Evolutionary conservation across 139 green algal genomes (phyloP).

Genomic region (Raphidocelis subcapitata): DNA sequence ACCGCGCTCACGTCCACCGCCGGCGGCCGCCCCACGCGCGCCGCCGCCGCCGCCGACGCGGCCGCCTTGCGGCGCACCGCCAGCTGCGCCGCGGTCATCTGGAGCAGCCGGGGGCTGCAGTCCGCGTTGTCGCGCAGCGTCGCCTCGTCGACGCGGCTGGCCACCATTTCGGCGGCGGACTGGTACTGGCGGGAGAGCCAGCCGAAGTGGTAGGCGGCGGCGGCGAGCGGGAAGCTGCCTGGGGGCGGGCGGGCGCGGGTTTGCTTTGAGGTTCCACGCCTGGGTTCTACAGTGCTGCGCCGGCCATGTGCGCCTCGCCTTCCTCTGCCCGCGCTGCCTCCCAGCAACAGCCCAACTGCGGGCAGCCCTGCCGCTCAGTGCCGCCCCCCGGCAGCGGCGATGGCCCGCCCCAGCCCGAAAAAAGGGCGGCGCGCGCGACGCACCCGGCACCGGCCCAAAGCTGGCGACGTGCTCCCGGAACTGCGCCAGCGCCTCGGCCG

Average conservation of each 20-base stretch:
- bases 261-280: too few species aligned
- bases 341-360: too few species aligned
- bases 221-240: slow-evolving; percentile 15
- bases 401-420: too few species aligned
- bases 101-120: slow-evolving; percentile 20
- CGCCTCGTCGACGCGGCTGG: slow-evolving; percentile 9
- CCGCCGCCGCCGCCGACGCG: slow-evolving; percentile 3
- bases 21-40: not conserved
- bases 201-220: slow-evolving; percentile 35
- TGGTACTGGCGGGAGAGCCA: slow-evolving; percentile 50
- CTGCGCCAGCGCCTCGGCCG: slow-evolving; percentile 45
- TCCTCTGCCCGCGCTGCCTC: too few species aligned
- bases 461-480: slow-evolving; percentile 32
- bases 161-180: slow-evolving; percentile 41
- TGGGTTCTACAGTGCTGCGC: too few species aligned
- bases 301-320: too few species aligned
- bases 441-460: slow-evolving; percentile 33
- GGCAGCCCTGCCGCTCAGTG: too few species aligned
- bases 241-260: too few species aligned
- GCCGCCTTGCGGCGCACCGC: slow-evolving; percentile 23
- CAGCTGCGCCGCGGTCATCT: slow-evolving; percentile 38
- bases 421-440: too few species aligned
- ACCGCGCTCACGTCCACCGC: slow-evolving; percentile 29
- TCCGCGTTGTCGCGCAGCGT: slow-evolving; percentile 9
- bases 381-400: too few species aligned